Evolutionary conservation across 1,284 basidiomycete genomes (phyloP), one percentile per base, ranked within the genome.

Genomic region (Cryptococcus hybrid): DNA sequence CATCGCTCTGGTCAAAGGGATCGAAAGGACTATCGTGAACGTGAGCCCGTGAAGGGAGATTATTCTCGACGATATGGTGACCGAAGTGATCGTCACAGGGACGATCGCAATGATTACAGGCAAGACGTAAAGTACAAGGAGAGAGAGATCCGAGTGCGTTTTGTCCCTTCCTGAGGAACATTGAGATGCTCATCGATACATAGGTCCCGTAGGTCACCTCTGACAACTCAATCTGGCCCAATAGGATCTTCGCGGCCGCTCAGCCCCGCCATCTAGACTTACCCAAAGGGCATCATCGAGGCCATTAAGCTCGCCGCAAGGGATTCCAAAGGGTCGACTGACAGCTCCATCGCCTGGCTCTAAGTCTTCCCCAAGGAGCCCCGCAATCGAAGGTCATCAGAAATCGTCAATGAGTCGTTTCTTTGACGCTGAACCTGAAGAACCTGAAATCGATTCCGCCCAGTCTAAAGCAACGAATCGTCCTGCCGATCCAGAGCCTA

Each of bases 11-110:
- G 30, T 30, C 30, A 57, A n/a, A 55, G 56, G 55, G 61, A 54
- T 49, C 58, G 45, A 55, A 51, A 51, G 34, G 53, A 58, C 39
- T 42, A 64, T 54, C 64, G 64, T 64, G 60, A 69, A 52, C 62
- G 64, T 61, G 68, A 69, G 62, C 68, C 67, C 54, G 66, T 62
- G 51, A 63, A 66, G 51, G 69, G 64, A 47, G 63, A 66, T 49
- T 56, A 54, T 38, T 47, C 53, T 18, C 52, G 59, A 62, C 65
- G 63, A 48, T 57, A 68, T 64, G 64, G 68, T 68, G 66, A 66
- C 59, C 60, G 56, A 34, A 54, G 65, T 61, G 66, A 69, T 64
- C 61, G 60, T 63, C 66, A 58, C 53, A 67, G 67, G 58, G 58
- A 66, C 55, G 59, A 67, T 55, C 52, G 55, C 53, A 50, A 61